phyloP scores from a whole-genome alignment of 768 basidiomycete species.

The Lactifluus volemus region DNA sequence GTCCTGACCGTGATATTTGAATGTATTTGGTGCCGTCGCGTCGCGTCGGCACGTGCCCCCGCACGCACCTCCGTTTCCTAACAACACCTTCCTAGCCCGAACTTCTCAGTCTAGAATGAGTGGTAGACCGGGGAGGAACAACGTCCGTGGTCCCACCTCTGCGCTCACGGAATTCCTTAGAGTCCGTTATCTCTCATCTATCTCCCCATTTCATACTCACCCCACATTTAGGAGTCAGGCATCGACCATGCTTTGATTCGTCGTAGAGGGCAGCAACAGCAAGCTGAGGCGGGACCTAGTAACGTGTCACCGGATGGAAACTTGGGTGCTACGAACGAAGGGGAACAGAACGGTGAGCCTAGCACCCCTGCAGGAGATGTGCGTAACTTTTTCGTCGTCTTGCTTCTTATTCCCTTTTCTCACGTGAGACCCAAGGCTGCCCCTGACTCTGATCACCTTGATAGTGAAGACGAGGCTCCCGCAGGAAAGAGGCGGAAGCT shows the following conservation, averaged over 20 bases:
- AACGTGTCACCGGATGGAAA: slow-evolving; percentile 18
- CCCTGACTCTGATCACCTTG: slow-evolving; percentile 18
- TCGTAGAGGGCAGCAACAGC: slow-evolving; percentile 27
- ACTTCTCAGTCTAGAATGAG: not conserved
- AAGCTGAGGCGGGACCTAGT: slow-evolving; percentile 42
- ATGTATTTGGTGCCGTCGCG: not conserved
- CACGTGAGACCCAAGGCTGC: not conserved
- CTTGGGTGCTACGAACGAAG: slow-evolving; percentile 15
- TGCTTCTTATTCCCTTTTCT: not conserved
- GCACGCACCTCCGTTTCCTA: not conserved
- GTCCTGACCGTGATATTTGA: not conserved
- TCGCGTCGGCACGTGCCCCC: not conserved
- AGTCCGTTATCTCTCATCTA: slow-evolving; percentile 30
- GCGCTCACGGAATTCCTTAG: slow-evolving; percentile 76
- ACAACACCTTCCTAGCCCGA: not conserved
- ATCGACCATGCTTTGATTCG: slow-evolving; percentile 39
- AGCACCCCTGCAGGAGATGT: slow-evolving; percentile 6
- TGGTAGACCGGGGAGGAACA: slow-evolving; percentile 30
- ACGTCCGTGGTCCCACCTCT: slow-evolving; percentile 74
- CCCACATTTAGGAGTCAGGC: slow-evolving; percentile 37
- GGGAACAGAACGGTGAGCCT: slow-evolving; percentile 20
- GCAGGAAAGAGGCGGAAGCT: slow-evolving; percentile 17
- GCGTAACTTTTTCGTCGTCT: not conserved
- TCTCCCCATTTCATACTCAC: not conserved
- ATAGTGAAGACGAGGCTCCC: slow-evolving; percentile 6